phyloP scores from a whole-genome alignment of 495 filamentous ascomycete species.

The Parathielavia appendiculata region DNA sequence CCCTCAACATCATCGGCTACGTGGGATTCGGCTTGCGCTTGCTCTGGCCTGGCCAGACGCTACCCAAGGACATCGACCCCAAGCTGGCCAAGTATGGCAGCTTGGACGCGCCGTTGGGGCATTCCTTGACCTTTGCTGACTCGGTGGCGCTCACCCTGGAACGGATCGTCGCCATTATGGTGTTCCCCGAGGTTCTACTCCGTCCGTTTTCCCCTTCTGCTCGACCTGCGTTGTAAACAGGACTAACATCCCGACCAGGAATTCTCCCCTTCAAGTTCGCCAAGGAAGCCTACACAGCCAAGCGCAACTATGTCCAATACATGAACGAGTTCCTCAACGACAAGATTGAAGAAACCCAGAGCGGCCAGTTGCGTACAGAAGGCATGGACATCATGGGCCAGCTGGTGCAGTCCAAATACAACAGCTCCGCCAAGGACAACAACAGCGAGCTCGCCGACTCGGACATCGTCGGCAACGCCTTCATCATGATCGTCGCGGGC shows the following conservation, averaged over 20 bases:
- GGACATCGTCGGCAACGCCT: slow-evolving; percentile 66
- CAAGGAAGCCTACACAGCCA: slow-evolving; percentile 45
- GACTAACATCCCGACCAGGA: not conserved
- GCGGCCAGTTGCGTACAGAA: slow-evolving; percentile 39
- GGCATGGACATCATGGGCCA: slow-evolving; percentile 64
- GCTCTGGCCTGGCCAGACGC: slow-evolving; percentile 49
- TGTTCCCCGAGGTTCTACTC: slow-evolving; percentile 46
- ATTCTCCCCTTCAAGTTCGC: slow-evolving; percentile 49
- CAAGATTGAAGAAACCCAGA: slow-evolving; percentile 47
- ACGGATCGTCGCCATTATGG: slow-evolving; percentile 49
- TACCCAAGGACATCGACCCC: slow-evolving; percentile 35
- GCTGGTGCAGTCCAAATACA: slow-evolving; percentile 46
- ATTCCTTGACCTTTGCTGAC: slow-evolving; percentile 56
- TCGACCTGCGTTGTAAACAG: not conserved
- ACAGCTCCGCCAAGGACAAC: slow-evolving; percentile 23
- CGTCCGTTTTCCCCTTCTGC: slow-evolving; percentile 22
- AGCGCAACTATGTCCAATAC: slow-evolving; percentile 58
- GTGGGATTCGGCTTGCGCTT: slow-evolving; percentile 60
- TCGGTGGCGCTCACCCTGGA: slow-evolving; percentile 50
- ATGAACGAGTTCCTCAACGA: slow-evolving; percentile 57
- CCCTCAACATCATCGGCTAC: slow-evolving; percentile 62
- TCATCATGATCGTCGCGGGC: slow-evolving; percentile 65
- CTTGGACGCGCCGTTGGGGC: slow-evolving; percentile 43
- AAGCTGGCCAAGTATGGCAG: slow-evolving; percentile 42
- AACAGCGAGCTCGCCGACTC: slow-evolving; percentile 39